Evolutionary conservation across 768 basidiomycete species (phyloP).

Genomic region (Macrolepiota fuliginosa): DNA sequence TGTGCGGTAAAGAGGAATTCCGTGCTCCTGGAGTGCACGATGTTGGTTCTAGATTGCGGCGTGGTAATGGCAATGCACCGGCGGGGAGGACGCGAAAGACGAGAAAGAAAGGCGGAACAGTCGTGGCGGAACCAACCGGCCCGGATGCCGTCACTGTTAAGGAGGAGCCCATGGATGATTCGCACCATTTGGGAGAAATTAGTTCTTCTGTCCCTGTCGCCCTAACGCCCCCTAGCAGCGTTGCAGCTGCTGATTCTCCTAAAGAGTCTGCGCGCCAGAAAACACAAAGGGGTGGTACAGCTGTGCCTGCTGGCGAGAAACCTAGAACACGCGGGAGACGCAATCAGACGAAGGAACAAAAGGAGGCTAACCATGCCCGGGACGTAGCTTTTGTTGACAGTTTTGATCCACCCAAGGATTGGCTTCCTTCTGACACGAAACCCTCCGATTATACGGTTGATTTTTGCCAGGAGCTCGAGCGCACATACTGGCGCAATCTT

Average conservation of each 20-base stretch:
- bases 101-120: slow-evolving; percentile 39
- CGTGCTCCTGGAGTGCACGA: slow-evolving; percentile 73
- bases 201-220: slow-evolving; percentile 16
- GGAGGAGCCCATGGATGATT: slow-evolving; percentile 45
- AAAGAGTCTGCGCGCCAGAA: not conserved
- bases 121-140: slow-evolving; percentile 41
- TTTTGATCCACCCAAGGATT: slow-evolving; percentile 72
- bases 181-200: slow-evolving; percentile 21
- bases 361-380: slow-evolving; percentile 44
- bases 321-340: slow-evolving; percentile 15
- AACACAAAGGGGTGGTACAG: not conserved
- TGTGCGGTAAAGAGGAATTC: slow-evolving; percentile 69
- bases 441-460: slow-evolving; percentile 83
- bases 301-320: slow-evolving; percentile 20
- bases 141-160: slow-evolving; percentile 42
- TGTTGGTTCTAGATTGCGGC: slow-evolving; percentile 51
- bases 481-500: slow-evolving; percentile 90
- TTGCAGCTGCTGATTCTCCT: slow-evolving; percentile 27
- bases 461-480: slow-evolving; percentile 83
- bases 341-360: slow-evolving; percentile 11
- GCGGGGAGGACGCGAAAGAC: slow-evolving; percentile 34
- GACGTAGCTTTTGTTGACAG: slow-evolving; percentile 59
- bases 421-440: slow-evolving; percentile 76
- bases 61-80: slow-evolving; percentile 25
- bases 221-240: slow-evolving; percentile 39